Base-by-base conservation (phyloP, 31 red algal genomes). In the Odonthalia washingtoniensis region DNA sequence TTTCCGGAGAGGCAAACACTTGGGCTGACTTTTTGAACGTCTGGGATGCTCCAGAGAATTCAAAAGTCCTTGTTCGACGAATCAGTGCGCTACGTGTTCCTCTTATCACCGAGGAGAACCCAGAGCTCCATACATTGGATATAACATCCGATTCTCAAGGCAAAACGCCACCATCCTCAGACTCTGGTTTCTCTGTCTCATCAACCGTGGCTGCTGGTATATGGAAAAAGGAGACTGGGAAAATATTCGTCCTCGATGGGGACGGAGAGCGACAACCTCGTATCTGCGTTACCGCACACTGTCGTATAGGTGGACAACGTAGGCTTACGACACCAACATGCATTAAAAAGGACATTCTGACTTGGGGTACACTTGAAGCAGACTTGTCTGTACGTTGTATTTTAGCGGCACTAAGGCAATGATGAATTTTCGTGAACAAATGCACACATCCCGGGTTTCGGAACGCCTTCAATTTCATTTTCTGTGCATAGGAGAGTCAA, bases 21-120 rank as follows among this genome's bases (percentile, higher is more conserved):
- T 89, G 75, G 86, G 75, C 86, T 0, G 86, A 89, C 77, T 36
- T 89, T 52, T 64, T 89, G 24, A 81, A 74, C 28, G n/a, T 60
- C 30, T 87, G 64, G 72, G 84, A 0, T 12, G 9, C 66, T 70
- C n/a, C 12, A 12, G 16, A 70, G n/a, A 70, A 70, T 70, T 70
- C 28, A 28, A 21, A 9, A 28, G 9, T 34, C 28, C 66, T 27
- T 27, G 66, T 27, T 34, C 66, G 66, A 6, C 66, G 28, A 28
- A 27, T 37, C 9, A 21, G 14, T 12, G 34, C 6, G 6, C 31
- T 70, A 27, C n/a, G 34, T 12, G 66, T 70, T 32, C 66, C 66
- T 21, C 9, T 70, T 27, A 70, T 70, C 31, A 32, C 66, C 6
- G 66, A 70, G 31, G 66, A 70, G 34, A 9, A 27, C 9, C 66